Percentiles rank a stretch among this genome's conserved stretches.
These are phyloP conservation scores for Paecilomyces sp. DNA, from an alignment of 2,329 filamentous ascomycete species.

Conservation along the genomic window DNA sequence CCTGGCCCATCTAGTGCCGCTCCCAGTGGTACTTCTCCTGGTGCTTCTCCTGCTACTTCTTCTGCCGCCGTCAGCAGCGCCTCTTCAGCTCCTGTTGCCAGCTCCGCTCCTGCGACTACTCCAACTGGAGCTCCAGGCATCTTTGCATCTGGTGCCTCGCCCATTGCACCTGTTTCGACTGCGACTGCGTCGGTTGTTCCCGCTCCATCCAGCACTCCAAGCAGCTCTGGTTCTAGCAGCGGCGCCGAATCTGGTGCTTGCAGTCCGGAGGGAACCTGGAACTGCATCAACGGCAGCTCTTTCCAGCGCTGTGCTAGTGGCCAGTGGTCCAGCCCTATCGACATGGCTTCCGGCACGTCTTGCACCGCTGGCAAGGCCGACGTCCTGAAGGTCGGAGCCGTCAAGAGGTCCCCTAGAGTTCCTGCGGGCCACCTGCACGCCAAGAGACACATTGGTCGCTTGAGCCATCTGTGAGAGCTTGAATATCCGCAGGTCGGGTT, in stretches of 20 bases:
- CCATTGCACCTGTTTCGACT: slow-evolving; percentile 2
- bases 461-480: background rate
- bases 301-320: slow-evolving; percentile 60
- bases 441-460: slow-evolving; percentile 2
- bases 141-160: background rate
- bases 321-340: slow-evolving; percentile 43
- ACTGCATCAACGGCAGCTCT: slow-evolving; percentile 48
- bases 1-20: slow-evolving; percentile 7
- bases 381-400: slow-evolving; percentile 15
- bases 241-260: slow-evolving; percentile 40
- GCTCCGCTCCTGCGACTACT: slow-evolving; percentile 4
- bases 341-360: slow-evolving; percentile 48
- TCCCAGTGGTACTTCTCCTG: slow-evolving; percentile 9
- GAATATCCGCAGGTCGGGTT: background rate
- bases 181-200: slow-evolving; percentile 4
- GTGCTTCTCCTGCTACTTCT: slow-evolving; percentile 11
- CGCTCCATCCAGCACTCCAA: slow-evolving; percentile 12
- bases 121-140: slow-evolving; percentile 3
- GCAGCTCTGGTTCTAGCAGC: slow-evolving; percentile 18
- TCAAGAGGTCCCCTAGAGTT: slow-evolving; percentile 10
- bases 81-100: background rate
- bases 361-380: slow-evolving; percentile 37
- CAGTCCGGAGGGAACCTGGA: slow-evolving; percentile 50
- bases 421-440: background rate
- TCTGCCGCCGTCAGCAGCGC: slow-evolving; percentile 13